Base-by-base conservation (phyloP, 805 yeast genomes). In the Candida awuae region DNA sequence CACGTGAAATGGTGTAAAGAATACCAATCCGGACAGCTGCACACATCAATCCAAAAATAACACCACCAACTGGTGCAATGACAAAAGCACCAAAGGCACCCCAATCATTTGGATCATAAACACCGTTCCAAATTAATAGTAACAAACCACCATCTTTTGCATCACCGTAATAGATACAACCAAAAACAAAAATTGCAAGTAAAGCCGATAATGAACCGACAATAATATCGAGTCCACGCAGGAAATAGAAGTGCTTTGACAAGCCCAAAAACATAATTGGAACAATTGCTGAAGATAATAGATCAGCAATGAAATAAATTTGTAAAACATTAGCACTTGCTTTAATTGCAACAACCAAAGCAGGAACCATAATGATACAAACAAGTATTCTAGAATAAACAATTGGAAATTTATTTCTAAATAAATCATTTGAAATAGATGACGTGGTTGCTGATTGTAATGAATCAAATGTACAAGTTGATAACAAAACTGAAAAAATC, bases 31-130 rank as follows among this genome's bases (percentile, higher is more conserved):
- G 70, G 13, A 67, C 18, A 3, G 52, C 78, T 20, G 82, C 69
- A 32, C 70, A 66, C 21, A 66, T 51, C 12, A 73, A 58, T 2
- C 84, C 78, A 44, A 79, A 65, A 6, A 80, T 45, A 2, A 87
- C 47, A 9, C 90, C 86, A 20, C 90, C 94, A 29, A 79, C 68
- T 6, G 96, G 96, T 1, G 96, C 92, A 45, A 80, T 83, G 6
- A 84, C 90, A 61, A 88, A 88, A 2, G 96, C 95, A 18, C 95
- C 97, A 63, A 88, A 88, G 0, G 94, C 79, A 51, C 94, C 84
- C 96, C 96, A 88, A 55, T 88, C 96, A 35, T 70, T 73, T 6
- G 73, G 65, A 45, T 70, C 65, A 53, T 88, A 88, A 20, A 88
- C 63, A 32, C 97, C 96, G 51, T 82, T 77, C 76, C 80, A 74